phyloP scores from a whole-genome alignment of 257 asterid genomes.

The Linderniella brevidens region DNA sequence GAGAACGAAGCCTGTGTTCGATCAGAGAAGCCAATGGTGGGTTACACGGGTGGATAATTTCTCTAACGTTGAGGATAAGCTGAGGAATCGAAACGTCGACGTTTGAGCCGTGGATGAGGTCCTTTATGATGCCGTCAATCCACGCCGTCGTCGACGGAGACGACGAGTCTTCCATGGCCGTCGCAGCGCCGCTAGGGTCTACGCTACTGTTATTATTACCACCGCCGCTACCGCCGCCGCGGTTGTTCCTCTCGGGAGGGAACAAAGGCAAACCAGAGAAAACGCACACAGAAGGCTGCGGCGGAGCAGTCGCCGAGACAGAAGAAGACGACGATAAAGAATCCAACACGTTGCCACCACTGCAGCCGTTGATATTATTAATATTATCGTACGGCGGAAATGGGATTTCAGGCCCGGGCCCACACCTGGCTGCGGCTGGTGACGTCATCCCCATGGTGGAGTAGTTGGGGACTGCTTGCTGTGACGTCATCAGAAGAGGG shows the following conservation, averaged over 20 bases:
- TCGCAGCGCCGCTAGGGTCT: background rate
- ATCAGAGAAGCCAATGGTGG: conserved; percentile 72
- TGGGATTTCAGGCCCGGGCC: conserved; percentile 18
- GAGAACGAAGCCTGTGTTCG: conserved; percentile 72
- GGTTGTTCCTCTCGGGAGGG: conserved; percentile 45
- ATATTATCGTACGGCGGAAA: conserved; percentile 5
- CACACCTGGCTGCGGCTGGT: conserved; percentile 27
- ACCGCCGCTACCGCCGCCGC: background rate
- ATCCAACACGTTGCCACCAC: no score
- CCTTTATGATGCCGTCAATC: conserved; percentile 85
- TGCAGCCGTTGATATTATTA: no score
- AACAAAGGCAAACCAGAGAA: conserved; percentile 89
- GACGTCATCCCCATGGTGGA: conserved; percentile 36
- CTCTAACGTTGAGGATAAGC: conserved; percentile 81
- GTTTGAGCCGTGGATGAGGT: conserved; percentile 57
- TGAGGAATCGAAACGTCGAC: conserved; percentile 57
- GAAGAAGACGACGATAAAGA: no score
- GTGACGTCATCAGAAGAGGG: conserved; percentile 13
- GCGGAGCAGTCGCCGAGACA: conserved; percentile 17
- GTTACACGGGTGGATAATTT: conserved; percentile 80
- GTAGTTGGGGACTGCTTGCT: conserved; percentile 42
- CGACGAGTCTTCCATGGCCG: conserved; percentile 33
- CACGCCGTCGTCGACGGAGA: conserved; percentile 31
- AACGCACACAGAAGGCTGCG: conserved; percentile 45
- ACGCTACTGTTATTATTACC: conserved; percentile 9